Base-by-base conservation (phyloP, 2,329 filamentous ascomycete genomes). In the Iodosphaeria phyllophila region DNA sequence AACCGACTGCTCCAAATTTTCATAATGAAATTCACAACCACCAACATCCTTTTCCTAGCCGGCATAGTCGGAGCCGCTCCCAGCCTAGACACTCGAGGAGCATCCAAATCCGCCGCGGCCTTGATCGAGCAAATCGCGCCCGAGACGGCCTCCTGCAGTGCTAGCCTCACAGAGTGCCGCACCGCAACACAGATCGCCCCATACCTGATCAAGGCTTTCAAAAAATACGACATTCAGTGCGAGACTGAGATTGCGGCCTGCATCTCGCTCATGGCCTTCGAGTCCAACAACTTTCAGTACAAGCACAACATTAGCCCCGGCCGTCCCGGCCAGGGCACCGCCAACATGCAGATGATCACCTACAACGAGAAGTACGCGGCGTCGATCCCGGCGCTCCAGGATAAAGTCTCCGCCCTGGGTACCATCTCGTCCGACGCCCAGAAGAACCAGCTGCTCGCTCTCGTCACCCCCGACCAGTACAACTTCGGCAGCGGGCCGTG, bases 291-390 rank as follows among this genome's bases (percentile, higher is more conserved):
- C 32, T 78, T 84, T 51, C 58, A 64, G 38, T 84, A 66, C 60
- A 78, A 74, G 48, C 61, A 58, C 45, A 80, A 83, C 49, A 54
- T 69, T 37, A 62, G 46, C 38, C 44, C 43, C 2, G 62, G 58
- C n/a, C 41, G 50, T 0, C 58, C 72, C 0, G 78, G 77, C 6
- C 74, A 84, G 44, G 77, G 77, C 13, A 83, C 77, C 2, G 52
- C 51, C 32, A 64, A 64, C 43, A 60, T 65, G 58, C 60, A 64
- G 39, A 48, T 48, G 46, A 32, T 46, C 17, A 20, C 28, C 2
- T 61, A 32, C 45, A 64, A 63, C 39, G 31, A 54, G 3, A 2
- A 45, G 30, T 68, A 64, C 38, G 63, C 59, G n/a, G 37, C 47
- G 28, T 45, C 40, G 7, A 42, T 66, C 26, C 35, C 45, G 2